Percentiles rank a stretch among this genome's conserved stretches.
These are phyloP conservation scores for Termitomyces sp. DNA, from an alignment of 768 basidiomycete species.

Conservation along the genomic window DNA sequence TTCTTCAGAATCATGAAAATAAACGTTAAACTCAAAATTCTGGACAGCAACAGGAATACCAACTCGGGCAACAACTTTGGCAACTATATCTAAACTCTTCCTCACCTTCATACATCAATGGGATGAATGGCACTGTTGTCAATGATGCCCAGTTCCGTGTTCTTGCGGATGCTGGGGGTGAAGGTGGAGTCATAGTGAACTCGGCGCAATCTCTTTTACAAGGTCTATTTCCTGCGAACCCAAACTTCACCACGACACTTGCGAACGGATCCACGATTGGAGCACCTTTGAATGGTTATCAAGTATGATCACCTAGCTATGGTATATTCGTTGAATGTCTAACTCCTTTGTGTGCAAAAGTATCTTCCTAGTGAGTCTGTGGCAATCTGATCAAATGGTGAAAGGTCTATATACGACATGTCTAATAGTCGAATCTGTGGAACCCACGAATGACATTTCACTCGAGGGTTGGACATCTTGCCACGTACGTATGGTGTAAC, in stretches of 20 bases:
- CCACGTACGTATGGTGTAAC: conserved; percentile 27
- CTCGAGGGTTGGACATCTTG: conserved; percentile 66
- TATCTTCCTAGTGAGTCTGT: conserved; percentile 33
- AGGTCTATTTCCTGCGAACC: conserved; percentile 55
- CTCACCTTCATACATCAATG: conserved; percentile 47
- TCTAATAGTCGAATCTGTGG: conserved; percentile 48
- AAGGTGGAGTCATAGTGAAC: conserved; percentile 61
- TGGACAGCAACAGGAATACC: conserved; percentile 48
- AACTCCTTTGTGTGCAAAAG: conserved; percentile 10
- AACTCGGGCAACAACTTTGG: conserved; percentile 48
- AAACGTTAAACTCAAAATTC: neutral
- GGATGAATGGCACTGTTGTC: conserved; percentile 29
- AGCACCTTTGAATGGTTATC: conserved; percentile 63
- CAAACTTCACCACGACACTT: conserved; percentile 43
- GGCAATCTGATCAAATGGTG: neutral
- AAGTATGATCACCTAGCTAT: conserved; percentile 22
- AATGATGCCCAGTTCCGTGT: conserved; percentile 34
- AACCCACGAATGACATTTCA: conserved; percentile 54
- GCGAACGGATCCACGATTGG: conserved; percentile 57
- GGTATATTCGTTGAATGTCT: neutral
- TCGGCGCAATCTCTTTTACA: conserved; percentile 65
- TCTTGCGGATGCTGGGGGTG: conserved; percentile 65
- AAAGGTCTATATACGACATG: neutral
- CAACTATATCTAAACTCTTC: conserved; percentile 46
- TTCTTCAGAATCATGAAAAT: neutral